phyloP scores from a whole-genome alignment of 768 basidiomycete species.

The Paxillus involutus region DNA sequence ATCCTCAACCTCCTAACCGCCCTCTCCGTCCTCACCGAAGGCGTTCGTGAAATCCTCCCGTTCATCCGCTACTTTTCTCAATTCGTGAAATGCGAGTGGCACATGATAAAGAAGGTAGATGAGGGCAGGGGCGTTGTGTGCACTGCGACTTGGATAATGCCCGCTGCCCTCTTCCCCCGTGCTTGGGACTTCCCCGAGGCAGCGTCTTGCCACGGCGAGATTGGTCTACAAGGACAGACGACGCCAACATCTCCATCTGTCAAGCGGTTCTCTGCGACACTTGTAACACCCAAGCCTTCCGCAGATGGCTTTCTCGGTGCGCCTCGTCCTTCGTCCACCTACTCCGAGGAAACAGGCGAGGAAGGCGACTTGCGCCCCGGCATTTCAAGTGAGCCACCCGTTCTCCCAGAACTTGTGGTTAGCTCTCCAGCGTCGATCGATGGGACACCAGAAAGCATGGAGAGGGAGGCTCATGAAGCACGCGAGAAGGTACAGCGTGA shows the following conservation, averaged over 20 bases:
- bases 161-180: constrained; percentile 73
- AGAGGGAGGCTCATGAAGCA: constrained; percentile 12
- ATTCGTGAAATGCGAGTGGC: constrained; percentile 77
- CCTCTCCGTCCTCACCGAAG: constrained; percentile 64
- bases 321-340: constrained; percentile 30
- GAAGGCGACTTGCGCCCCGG: constrained; percentile 22
- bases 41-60: constrained; percentile 79
- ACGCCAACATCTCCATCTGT: constrained; percentile 22
- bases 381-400: constrained; percentile 30
- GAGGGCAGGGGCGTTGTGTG: constrained; percentile 80
- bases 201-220: constrained; percentile 30
- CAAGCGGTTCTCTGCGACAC: constrained; percentile 22
- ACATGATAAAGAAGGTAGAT: constrained; percentile 59
- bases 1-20: constrained; percentile 78
- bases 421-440: constrained; percentile 34
- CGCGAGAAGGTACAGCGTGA: constrained; percentile 20
- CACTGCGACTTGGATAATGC: constrained; percentile 89
- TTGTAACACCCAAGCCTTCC: constrained; percentile 29
- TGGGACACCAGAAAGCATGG: constrained; percentile 20
- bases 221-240: constrained; percentile 9
- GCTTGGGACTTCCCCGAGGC: constrained; percentile 74
- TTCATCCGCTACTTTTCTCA: constrained; percentile 82
- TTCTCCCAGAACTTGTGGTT: constrained; percentile 35
- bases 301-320: constrained; percentile 16
- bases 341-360: constrained; percentile 28